Evolutionary conservation across 148 eudicot species (phyloP), one percentile per base, ranked within the genome.

Genomic region (Vaccinium corymbosum): DNA sequence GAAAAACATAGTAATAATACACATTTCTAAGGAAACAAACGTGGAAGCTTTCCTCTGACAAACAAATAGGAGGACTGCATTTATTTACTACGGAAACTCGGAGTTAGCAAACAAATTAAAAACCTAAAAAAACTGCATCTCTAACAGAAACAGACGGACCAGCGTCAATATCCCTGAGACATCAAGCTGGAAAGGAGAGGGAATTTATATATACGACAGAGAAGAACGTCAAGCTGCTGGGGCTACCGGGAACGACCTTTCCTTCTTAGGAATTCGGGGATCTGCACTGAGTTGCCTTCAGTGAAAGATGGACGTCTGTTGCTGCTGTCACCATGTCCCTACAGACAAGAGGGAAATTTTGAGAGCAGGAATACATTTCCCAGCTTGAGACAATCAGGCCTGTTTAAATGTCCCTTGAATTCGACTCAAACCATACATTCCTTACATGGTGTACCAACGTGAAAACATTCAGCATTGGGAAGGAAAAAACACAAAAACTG

Each of bases 221-320:
- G 15, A 27, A 80, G 71, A 80, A 22, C 42, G 46, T 80, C 55
- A 80, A 62, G 72, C 56, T 80, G 25, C 74, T 80, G 25, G 72
- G 82, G 82, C 22, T 80, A 80, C 52, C 82, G 82, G 13, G 74
- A 80, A 42, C 73, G 82, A 7, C 82, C 82, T 80, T 62, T 80
- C 73, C 22, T 80, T 46, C 82, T 56, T 20, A 80, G 73, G 73
- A 80, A 80, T 22, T 80, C 82, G 64, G 82, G 82, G 74, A 80
- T 80, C 52, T 80, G 73, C 53, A 80, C 55, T 22, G 55, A 62
- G 55, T 55, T 20, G 20, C 82, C 82, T 13, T 62, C 82, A 2
- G 73, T 59, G 35, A 14, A 12, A 80, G 82, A 13, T 20, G 53
- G 4, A 10, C 11, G 51, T 22, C 70, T 80, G 1, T 80, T 56